Evolutionary conservation across 1,139 yeast genomes (phyloP).

Genomic region (Nakaseomyces uthaithaninus): DNA sequence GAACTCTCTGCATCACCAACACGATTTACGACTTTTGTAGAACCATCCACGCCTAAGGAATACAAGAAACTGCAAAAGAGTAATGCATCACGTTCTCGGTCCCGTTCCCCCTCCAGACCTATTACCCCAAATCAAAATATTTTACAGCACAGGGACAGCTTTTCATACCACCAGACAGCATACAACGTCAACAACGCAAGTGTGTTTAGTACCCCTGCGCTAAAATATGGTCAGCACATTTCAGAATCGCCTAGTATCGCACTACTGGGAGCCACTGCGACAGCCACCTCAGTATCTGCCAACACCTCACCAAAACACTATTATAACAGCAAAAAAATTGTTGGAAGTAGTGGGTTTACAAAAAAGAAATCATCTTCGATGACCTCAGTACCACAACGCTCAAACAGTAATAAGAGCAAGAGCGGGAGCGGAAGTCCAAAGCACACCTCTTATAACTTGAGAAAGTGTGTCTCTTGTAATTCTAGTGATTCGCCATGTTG

Average conservation of each 20-base stretch:
- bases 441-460: slow-evolving; percentile 17
- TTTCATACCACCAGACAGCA: slow-evolving; percentile 3
- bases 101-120: slow-evolving; percentile 18
- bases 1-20: background rate
- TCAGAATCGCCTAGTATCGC: slow-evolving; percentile 3
- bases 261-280: slow-evolving; percentile 1
- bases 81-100: slow-evolving; percentile 15
- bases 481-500: slow-evolving; percentile 93
- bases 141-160: slow-evolving; percentile 6
- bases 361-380: slow-evolving; percentile 26
- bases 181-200: slow-evolving; percentile 3
- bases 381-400: slow-evolving; percentile 12
- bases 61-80: slow-evolving; percentile 3
- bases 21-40: slow-evolving; percentile 3
- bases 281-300: slow-evolving; percentile 9
- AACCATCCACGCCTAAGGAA: slow-evolving; percentile 9
- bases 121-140: slow-evolving; percentile 17
- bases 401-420: slow-evolving; percentile 1
- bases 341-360: slow-evolving; percentile 7
- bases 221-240: background rate
- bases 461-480: slow-evolving; percentile 84
- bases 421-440: slow-evolving; percentile 5
- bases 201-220: slow-evolving; percentile 6
- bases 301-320: slow-evolving; percentile 15
- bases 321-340: slow-evolving; percentile 2